Evolutionary conservation across 2,329 filamentous ascomycete genomes (phyloP), one percentile per base, ranked within the genome.

Genomic region (Pseudogymnoascus verrucosus): DNA sequence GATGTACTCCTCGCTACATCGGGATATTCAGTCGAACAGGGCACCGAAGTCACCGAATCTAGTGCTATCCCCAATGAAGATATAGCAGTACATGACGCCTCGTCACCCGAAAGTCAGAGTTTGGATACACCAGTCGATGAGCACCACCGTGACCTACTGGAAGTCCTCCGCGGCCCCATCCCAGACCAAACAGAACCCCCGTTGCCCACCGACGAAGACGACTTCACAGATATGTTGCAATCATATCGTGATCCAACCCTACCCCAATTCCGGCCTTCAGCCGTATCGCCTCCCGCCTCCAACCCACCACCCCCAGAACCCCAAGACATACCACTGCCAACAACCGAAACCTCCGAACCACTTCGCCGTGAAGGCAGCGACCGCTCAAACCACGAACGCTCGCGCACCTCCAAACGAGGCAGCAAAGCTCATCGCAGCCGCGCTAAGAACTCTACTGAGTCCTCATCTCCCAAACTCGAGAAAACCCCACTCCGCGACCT

Each of bases 181-280:
- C 26, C 2, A 14, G 51, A 57, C 28, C 51, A 57, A 57, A 57
- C 51, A 34, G 51, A 57, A 19, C 51, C 51, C 28, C 51, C 51
- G 16, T 57, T 57, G 51, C 51, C 51, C 16, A 57, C 51, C n/a
- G 51, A 57, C 16, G 51, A 57, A 16, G 51, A 57, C n/a, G 28
- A 36, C 6, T 57, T 34, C 10, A 57, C 51, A 21, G 51, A 57
- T 34, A 34, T n/a, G 39, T 6, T 26, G 62, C 16, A 68, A 69
- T 34, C 23, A 65, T 72, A 77, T 42, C 76, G 77, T 6, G 88
- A 90, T 68, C 84, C 84, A 6, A 89, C 87, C 0, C 78, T 89
- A 73, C 87, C 87, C 7, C 87, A 90, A 68, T 89, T 89, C 70
- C 80, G 84, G 5, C 87, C 51, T 14, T 57, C 51, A 57, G n/a